phyloP scores from a whole-genome alignment of 371 early-diverging fungal species.

The Rhizomucor miehei region DNA sequence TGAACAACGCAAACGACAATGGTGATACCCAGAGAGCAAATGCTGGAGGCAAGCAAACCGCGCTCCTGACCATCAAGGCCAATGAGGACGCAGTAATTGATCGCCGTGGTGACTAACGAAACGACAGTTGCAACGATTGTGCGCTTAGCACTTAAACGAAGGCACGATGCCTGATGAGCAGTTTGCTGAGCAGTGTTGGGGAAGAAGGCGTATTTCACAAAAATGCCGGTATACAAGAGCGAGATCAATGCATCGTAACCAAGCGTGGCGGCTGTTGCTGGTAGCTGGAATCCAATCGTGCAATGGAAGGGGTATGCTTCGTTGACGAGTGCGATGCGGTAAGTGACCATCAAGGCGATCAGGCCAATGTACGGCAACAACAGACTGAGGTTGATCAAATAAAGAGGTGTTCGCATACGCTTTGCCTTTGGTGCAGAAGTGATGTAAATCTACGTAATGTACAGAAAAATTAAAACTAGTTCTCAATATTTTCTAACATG shows the following conservation, averaged over 20 bases:
- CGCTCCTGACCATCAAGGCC: slow-evolving; percentile 25
- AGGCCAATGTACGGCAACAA: slow-evolving; percentile 35
- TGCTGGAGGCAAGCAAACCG: slow-evolving; percentile 20
- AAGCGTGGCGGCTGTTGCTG: slow-evolving; percentile 35
- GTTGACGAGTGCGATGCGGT: slow-evolving; percentile 21
- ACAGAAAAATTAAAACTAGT: slow-evolving; percentile 1
- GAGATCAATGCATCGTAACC: slow-evolving; percentile 40
- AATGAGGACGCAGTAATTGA: slow-evolving; percentile 36
- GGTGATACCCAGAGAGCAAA: slow-evolving; percentile 18
- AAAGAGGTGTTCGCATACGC: slow-evolving; percentile 21
- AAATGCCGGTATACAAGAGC: slow-evolving; percentile 32
- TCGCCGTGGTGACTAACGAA: slow-evolving; percentile 27
- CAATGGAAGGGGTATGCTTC: slow-evolving; percentile 31
- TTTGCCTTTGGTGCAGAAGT: slow-evolving; percentile 21
- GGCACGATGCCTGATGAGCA: slow-evolving; percentile 18
- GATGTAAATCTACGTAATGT: slow-evolving; percentile 19
- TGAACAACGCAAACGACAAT: slow-evolving; percentile 16
- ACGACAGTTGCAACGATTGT: slow-evolving; percentile 33
- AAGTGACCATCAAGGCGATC: slow-evolving; percentile 32
- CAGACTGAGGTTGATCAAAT: slow-evolving; percentile 31
- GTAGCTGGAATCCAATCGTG: slow-evolving; percentile 33
- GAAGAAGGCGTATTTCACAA: slow-evolving; percentile 30
- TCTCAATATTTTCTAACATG: background rate
- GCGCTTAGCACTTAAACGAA: slow-evolving; percentile 41
- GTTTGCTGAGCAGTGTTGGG: slow-evolving; percentile 25